Evolutionary conservation across 352 stramenopile genomes (phyloP), one percentile per base, ranked within the genome.

Genomic region (Phytophthora tubulina): DNA sequence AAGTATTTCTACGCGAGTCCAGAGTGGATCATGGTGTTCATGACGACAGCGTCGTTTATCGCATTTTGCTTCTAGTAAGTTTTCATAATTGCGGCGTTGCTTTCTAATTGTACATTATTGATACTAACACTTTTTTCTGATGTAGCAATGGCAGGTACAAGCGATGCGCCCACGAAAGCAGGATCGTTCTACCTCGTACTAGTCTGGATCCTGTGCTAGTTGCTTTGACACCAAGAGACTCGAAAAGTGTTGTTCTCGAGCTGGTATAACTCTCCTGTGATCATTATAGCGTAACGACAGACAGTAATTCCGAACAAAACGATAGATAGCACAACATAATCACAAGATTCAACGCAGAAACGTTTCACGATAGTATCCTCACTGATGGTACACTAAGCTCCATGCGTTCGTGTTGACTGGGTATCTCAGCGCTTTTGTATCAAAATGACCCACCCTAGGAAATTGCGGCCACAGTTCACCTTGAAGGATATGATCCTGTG

Each of bases 61-160:
- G 31, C 79, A 7, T 89, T 93, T 67, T 84, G 76, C 68, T 84
- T 82, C 57, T 90, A 78, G 78, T 90, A 80, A 27, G 84, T 84
- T 38, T 9, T 49, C 6, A 11, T 50, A 2, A 11, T 30, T 31
- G 1, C 4, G 1, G 3, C 38, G 10, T 2, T 13, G 30, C 27
- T 15, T 1, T 52, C n/a, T 2, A 50, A 3, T 32, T 6, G 4
- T 33, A 14, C 3, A 5, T 46, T 15, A 32, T 31, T 54, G 35
- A 39, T 17, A 14, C 10, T 46, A 33, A 35, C 17, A 11, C 17
- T 21, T 21, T 21, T 17, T 52, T 31, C 5, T 62, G 27, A 7
- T 44, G 1, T 53, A 91, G 83, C 64, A 75, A 88, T 17, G 83
- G 83, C 31, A 79, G 80, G 50, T 88, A 85, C 57, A 91, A 91